phyloP scores from a whole-genome alignment of 495 filamentous ascomycete genomes.

The Clavariopsis aquatica region DNA sequence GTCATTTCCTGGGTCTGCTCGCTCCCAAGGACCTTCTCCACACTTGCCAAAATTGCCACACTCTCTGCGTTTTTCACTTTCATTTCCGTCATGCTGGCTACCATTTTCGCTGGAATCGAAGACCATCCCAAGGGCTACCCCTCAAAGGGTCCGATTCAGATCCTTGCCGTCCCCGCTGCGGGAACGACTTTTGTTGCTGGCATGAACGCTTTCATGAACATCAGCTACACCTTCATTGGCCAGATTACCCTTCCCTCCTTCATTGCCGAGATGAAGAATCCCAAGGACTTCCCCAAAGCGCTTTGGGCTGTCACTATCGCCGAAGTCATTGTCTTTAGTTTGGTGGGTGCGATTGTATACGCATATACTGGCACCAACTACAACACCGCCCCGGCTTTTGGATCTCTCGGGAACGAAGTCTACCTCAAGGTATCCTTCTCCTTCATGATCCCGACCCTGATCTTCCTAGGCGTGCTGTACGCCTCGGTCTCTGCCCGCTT shows the following conservation, averaged over 20 bases:
- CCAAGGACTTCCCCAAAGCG: conserved; percentile 84
- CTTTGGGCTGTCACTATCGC: conserved; percentile 83
- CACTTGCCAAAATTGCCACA: conserved; percentile 73
- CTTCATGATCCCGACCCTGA: conserved; percentile 90
- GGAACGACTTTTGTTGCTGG: conserved; percentile 78
- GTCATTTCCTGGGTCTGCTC: conserved; percentile 74
- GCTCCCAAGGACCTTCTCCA: conserved; percentile 76
- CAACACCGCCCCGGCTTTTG: conserved; percentile 78
- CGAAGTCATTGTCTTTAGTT: conserved; percentile 77
- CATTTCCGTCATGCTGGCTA: conserved; percentile 76
- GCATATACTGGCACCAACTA: conserved; percentile 83
- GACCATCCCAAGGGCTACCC: conserved; percentile 57
- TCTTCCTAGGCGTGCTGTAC: conserved; percentile 86
- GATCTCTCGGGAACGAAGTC: conserved; percentile 66
- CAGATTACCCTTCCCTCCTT: conserved; percentile 90
- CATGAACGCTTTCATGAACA: conserved; percentile 84
- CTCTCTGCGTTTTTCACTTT: conserved; percentile 82
- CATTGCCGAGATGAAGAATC: conserved; percentile 89
- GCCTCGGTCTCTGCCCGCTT: conserved; percentile 85
- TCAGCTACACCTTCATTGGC: conserved; percentile 89
- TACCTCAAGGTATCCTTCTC: conserved; percentile 84
- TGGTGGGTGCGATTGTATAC: conserved; percentile 75
- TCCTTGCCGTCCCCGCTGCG: conserved; percentile 63
- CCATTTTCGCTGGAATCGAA: conserved; percentile 75
- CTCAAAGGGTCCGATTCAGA: conserved; percentile 58